Percentiles rank a stretch among this genome's conserved stretches.
These are phyloP conservation scores for Limonium bicolor DNA, from an alignment of 148 eudicot genomes.

Conservation along the genomic window DNA sequence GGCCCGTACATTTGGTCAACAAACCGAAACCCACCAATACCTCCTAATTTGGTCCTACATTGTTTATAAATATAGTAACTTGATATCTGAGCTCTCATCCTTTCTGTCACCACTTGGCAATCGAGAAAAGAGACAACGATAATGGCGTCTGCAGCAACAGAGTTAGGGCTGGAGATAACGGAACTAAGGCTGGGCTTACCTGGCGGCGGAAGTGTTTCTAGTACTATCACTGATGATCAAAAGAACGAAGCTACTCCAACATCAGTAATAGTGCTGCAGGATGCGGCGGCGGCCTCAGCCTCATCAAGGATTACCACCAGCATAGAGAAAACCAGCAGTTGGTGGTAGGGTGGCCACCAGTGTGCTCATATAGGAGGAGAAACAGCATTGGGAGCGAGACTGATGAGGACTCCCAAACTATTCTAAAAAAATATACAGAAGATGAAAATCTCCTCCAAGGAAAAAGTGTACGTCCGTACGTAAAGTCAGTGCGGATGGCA, in stretches of 20 bases:
- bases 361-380: constrained; percentile 47
- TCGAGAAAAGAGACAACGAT: too few species aligned
- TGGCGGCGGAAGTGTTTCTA: constrained; percentile 12
- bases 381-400: constrained; percentile 19
- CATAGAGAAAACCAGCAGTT: constrained; percentile 8
- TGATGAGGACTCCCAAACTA: constrained; percentile 20
- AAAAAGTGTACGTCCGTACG: too few species aligned
- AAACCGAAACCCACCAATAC: too few species aligned
- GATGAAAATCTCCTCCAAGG: too few species aligned
- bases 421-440: too few species aligned
- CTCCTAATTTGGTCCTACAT: too few species aligned
- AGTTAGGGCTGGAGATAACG: constrained; percentile 45
- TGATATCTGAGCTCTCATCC: too few species aligned
- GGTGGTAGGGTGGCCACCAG: constrained; percentile 86
- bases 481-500: constrained; percentile 82
- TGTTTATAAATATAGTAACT: too few species aligned
- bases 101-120: too few species aligned
- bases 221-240: constrained; percentile 13
- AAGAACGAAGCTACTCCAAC: constrained; percentile 54
- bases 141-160: constrained; percentile 3
- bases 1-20: too few species aligned
- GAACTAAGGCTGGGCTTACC: constrained; percentile 75
- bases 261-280: constrained; percentile 1
- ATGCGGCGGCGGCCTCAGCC: too few species aligned
- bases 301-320: constrained; percentile 1